Conservation (phyloP, 2,329 filamentous ascomycete genomes). For the Colletotrichum viniferum region DNA sequence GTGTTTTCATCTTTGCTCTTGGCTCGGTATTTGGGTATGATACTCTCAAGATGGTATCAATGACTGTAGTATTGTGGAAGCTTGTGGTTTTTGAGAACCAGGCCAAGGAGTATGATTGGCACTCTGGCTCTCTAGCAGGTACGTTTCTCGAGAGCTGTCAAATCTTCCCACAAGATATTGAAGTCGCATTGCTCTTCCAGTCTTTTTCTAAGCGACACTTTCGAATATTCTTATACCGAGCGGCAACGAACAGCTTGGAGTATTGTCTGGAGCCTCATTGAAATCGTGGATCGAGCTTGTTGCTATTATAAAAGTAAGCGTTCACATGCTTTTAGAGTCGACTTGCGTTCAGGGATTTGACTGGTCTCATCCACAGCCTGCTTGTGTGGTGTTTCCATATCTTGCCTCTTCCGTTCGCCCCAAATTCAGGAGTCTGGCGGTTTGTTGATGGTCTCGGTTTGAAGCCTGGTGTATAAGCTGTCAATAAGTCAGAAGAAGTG, state of each 20-base stretch:
- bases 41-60: no score
- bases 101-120: neutral
- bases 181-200: no score
- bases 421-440: neutral
- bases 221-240: neutral
- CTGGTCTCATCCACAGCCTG: fast-evolving
- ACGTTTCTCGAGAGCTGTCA: neutral
- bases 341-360: neutral
- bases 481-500: neutral
- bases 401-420: neutral
- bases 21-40: no score
- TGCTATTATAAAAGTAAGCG: fast-evolving
- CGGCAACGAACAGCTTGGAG: neutral
- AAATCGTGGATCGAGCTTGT: neutral
- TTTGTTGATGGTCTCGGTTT: neutral
- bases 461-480: neutral
- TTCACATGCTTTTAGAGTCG: neutral
- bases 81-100: neutral
- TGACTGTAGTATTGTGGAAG: neutral
- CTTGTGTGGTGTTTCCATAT: neutral
- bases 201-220: neutral
- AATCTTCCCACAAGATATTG: neutral
- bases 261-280: neutral
- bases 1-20: neutral
- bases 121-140: neutral